Conservation (phyloP, 495 filamentous ascomycete genomes). For the Aspergillus kassunensis region DNA sequence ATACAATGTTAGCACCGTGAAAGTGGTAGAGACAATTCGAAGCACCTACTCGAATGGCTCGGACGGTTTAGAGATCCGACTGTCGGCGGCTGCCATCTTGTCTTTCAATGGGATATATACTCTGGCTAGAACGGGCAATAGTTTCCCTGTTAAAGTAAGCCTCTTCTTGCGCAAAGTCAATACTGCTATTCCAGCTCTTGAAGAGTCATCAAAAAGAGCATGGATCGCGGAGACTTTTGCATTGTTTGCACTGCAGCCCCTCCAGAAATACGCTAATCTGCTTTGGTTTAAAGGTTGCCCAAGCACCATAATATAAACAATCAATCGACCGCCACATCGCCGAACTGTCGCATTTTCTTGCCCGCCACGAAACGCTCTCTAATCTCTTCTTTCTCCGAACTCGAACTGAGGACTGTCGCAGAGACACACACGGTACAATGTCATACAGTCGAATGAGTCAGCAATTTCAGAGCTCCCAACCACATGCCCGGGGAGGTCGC, state of each 20-base stretch:
- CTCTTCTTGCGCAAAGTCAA: constrained; percentile 1
- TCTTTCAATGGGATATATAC: neutral
- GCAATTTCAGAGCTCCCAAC: constrained; percentile 54
- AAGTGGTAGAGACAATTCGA: neutral
- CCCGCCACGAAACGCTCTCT: neutral
- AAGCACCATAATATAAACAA: constrained; percentile 38
- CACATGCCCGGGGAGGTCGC: constrained; percentile 58
- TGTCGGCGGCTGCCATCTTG: constrained; percentile 35
- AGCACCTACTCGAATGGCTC: constrained; percentile 43
- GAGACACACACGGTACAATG: constrained; percentile 18
- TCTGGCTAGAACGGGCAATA: neutral
- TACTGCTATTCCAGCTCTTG: constrained; percentile 5
- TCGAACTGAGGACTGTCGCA: neutral
- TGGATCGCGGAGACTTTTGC: constrained; percentile 41
- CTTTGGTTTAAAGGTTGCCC: constrained; percentile 23
- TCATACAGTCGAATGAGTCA: constrained; percentile 78
- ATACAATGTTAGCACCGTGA: constrained; percentile 17
- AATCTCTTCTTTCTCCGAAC: neutral
- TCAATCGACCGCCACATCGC: constrained; percentile 32
- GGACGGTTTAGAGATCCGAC: constrained; percentile 22
- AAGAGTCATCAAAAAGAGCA: constrained; percentile 33
- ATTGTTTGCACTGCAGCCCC: constrained; percentile 39
- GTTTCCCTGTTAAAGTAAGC: neutral
- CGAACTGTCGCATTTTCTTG: neutral
- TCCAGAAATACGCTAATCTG: constrained; percentile 32